phyloP scores from a whole-genome alignment of 2,329 filamentous ascomycete species.

The Stachybotrys chartarum region DNA sequence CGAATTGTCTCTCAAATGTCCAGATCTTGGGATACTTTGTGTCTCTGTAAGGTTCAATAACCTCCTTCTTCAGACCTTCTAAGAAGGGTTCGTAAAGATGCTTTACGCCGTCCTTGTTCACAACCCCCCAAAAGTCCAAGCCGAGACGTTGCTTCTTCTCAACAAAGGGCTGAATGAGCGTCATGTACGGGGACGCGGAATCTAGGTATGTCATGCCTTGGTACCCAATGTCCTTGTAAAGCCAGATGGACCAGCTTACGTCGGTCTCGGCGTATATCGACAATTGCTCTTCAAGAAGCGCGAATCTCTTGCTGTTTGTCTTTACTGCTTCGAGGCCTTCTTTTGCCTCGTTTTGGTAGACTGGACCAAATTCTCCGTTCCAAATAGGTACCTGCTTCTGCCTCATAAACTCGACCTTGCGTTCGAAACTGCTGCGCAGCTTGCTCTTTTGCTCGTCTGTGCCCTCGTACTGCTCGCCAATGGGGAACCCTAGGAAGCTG shows the following conservation, averaged over 20 bases:
- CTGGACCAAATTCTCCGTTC: constrained; percentile 46
- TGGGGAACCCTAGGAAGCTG: constrained; percentile 40
- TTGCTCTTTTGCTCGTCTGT: constrained; percentile 32
- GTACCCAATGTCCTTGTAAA: constrained; percentile 50
- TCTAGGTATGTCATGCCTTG: constrained; percentile 47
- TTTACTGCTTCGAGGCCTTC: constrained; percentile 27
- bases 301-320: constrained; percentile 33
- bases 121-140: constrained; percentile 47
- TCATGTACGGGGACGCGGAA: constrained; percentile 40
- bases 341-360: constrained; percentile 30
- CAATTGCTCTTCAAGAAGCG: constrained; percentile 33
- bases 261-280: constrained; percentile 22
- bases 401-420: constrained; percentile 37
- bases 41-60: constrained; percentile 31
- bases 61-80: constrained; percentile 33
- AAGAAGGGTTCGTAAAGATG: constrained; percentile 30
- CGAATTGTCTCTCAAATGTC: constrained; percentile 42
- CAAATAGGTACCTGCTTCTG: constrained; percentile 33
- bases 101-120: constrained; percentile 19
- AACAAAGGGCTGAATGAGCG: constrained; percentile 41
- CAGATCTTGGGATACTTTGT: constrained; percentile 41
- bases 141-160: constrained; percentile 47
- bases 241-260: constrained; percentile 52
- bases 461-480: constrained; percentile 29
- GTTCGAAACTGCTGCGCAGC: constrained; percentile 29